Evolutionary conservation across 108 stramenopile species (phyloP), one percentile per base, ranked within the genome.

Genomic region (Cyclotella cryptica): DNA sequence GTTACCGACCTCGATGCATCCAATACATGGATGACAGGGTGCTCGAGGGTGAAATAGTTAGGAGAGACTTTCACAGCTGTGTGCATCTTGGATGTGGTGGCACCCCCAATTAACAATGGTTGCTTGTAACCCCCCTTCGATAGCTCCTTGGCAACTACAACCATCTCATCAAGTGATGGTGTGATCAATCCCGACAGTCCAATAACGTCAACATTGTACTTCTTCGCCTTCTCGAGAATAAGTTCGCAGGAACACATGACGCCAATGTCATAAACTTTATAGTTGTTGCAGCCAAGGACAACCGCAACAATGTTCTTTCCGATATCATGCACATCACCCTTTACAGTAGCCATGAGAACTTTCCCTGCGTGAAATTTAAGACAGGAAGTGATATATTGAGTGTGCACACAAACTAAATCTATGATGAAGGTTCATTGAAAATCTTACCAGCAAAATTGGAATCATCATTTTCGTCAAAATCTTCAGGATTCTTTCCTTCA

Each of bases 271-370:
- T 97, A 98, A 18, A 99, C 99, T 84, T 98, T 98, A 92, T 88
- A 99, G 79, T 98, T 98, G 87, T 99, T 99, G 93, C 99, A 99
- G 17, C 98, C 98, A 28, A 99, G 89, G 27, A 99, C 98, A 43
- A 99, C 98, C 54, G 97, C 93, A 45, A 99, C 98, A 82, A 99
- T 99, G 85, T 99, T 99, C 86, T 99, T 99, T 63, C 99, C 99
- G 66, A 99, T 99, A 72, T 99, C 99, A 83, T 99, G 99, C 27
- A 99, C 99, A 81, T 99, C 99, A 42, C 99, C 99, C 80, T 99
- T 99, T 17, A 99, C 99, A 27, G 99, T 99, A 18, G 99, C 99
- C 88, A 99, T 98, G 11, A 99, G 87, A 40, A 99, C 95, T 79
- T 95, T 96, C n/a, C 98, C 95, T 84, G 72, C 19, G 52, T 2